These are phyloP conservation scores for Glycyrrhiza uralensis DNA, from an alignment of 306 rosid genomes.

Conservation along the genomic window DNA sequence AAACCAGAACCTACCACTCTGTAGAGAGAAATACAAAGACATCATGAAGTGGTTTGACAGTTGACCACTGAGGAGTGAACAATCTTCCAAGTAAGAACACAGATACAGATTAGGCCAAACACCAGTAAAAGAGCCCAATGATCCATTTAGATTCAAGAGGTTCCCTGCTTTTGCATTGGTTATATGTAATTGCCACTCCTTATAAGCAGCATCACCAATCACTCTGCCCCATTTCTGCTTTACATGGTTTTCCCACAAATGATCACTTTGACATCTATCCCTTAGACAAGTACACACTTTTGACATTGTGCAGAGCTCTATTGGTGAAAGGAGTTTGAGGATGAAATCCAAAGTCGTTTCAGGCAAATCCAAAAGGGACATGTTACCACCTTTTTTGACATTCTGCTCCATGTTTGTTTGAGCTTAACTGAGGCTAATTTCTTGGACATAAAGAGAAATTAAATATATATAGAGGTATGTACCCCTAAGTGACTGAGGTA, in stretches of 20 bases:
- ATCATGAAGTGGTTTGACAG: constrained; percentile 34
- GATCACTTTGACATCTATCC: constrained; percentile 51
- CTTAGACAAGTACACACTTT: constrained; percentile 50
- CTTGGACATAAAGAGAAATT: background rate
- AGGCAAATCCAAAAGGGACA: constrained; percentile 63
- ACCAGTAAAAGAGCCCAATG: constrained; percentile 32
- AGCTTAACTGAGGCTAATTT: background rate
- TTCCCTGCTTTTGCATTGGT: constrained; percentile 29
- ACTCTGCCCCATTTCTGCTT: constrained; percentile 51
- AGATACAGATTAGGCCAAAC: constrained; percentile 37
- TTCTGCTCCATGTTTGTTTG: constrained; percentile 33
- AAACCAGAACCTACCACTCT: constrained; percentile 67
- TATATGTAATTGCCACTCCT: constrained; percentile 51
- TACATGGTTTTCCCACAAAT: constrained; percentile 54
- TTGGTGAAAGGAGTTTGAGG: constrained; percentile 60
- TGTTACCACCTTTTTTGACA: background rate
- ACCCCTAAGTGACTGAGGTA: too few species aligned
- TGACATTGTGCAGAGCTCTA: constrained; percentile 46
- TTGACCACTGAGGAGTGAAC: constrained; percentile 5
- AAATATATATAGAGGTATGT: too few species aligned
- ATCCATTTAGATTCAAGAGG: constrained; percentile 26
- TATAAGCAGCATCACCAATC: constrained; percentile 46
- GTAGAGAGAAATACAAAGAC: constrained; percentile 57
- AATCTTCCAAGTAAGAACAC: constrained; percentile 32
- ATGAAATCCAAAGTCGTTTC: constrained; percentile 53